Conservation (phyloP, 2,329 filamentous ascomycete species). For the Exophiala viscosa region DNA sequence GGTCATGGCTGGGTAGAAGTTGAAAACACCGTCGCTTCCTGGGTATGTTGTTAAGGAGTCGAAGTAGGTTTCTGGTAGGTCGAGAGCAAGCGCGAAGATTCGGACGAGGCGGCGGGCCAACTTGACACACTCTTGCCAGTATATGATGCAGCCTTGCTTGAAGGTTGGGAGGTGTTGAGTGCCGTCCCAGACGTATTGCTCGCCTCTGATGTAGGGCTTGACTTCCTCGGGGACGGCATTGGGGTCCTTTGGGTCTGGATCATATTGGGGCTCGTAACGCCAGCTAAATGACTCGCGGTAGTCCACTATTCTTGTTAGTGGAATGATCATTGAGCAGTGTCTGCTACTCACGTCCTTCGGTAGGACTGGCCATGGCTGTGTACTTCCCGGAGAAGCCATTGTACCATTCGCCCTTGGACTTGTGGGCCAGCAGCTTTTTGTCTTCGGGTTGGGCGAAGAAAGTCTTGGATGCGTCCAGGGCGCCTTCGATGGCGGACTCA, state of each 20-base stretch:
- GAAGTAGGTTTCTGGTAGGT: conserved; percentile 54
- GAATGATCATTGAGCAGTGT: conserved; percentile 12
- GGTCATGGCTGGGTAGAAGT: conserved; percentile 45
- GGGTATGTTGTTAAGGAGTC: conserved; percentile 54
- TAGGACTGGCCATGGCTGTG: conserved; percentile 13
- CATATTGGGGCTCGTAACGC: conserved; percentile 52
- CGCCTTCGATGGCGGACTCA: conserved; percentile 38
- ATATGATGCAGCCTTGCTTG: conserved; percentile 44
- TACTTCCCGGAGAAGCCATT: conserved; percentile 19
- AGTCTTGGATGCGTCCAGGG: conserved; percentile 42
- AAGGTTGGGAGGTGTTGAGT: conserved; percentile 50
- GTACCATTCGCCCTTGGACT: conserved; percentile 43
- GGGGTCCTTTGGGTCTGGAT: conserved; percentile 44
- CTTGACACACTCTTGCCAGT: conserved; percentile 49
- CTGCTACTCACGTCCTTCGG: conserved; percentile 10
- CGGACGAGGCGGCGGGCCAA: conserved; percentile 52
- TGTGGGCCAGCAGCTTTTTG: conserved; percentile 46
- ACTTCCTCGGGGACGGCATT: conserved; percentile 44
- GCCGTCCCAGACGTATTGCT: conserved; percentile 53
- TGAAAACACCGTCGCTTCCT: conserved; percentile 43
- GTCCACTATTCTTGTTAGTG: conserved; percentile 39
- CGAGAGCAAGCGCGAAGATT: conserved; percentile 54
- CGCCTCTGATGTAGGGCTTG: conserved; percentile 41
- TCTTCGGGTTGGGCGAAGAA: conserved; percentile 46
- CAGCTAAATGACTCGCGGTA: conserved; percentile 52